phyloP scores from a whole-genome alignment of 2,329 filamentous ascomycete genomes.

The Ceratocystiopsis minuta region DNA sequence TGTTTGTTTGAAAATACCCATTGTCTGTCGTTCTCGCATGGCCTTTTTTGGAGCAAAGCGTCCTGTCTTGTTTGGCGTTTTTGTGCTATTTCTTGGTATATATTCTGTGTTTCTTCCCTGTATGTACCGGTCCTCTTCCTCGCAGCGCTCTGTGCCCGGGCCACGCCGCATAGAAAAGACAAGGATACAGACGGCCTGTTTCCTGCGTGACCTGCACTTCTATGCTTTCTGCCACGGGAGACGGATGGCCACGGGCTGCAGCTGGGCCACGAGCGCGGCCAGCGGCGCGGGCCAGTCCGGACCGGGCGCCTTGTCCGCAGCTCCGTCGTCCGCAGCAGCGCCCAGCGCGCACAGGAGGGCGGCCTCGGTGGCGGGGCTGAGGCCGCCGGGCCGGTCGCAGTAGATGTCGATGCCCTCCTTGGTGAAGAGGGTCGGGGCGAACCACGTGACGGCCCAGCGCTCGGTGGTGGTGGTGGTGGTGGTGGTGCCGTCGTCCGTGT shows the following conservation, averaged over 20 bases:
- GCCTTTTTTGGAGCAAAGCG: neutral
- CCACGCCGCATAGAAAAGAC: too few species aligned
- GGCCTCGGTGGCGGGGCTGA: conserved; percentile 31
- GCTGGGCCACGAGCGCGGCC: conserved; percentile 28
- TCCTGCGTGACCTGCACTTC: too few species aligned
- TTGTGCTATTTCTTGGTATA: neutral
- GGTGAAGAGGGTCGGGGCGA: conserved; percentile 68
- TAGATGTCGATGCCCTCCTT: conserved; percentile 70
- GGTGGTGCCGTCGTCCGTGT: conserved; percentile 13
- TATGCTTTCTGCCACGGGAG: conserved; percentile 28
- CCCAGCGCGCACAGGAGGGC: conserved; percentile 15
- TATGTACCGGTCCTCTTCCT: too few species aligned
- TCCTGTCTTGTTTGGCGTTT: neutral
- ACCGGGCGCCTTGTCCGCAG: too few species aligned
- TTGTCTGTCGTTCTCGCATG: neutral
- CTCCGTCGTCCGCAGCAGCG: conserved; percentile 8
- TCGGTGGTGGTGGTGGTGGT: conserved; percentile 14
- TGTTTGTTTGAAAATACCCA: neutral
- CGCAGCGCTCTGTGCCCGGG: too few species aligned
- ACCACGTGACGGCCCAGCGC: conserved; percentile 69
- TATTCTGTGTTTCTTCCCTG: neutral
- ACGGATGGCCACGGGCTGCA: conserved; percentile 32
- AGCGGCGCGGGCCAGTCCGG: conserved; percentile 28
- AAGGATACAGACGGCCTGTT: too few species aligned
- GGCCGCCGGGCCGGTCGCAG: conserved; percentile 40